Evolutionary conservation across 2,329 filamentous ascomycete species (phyloP), one percentile per base, ranked within the genome.

Genomic region (Trichoderma citrinoviride): DNA sequence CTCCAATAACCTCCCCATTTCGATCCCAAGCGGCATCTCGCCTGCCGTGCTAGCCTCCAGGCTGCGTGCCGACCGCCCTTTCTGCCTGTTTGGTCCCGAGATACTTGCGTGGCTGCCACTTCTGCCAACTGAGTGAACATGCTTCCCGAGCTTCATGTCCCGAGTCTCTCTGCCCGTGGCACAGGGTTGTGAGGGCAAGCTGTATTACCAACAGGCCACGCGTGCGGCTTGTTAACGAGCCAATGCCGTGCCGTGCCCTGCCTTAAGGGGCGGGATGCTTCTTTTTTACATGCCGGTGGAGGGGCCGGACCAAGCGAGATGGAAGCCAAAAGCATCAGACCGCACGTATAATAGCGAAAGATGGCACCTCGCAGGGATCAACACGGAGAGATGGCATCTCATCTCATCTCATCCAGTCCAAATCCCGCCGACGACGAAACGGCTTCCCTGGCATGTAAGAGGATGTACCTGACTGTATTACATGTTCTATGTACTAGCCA

Each of bases 41-140:
- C 33, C 29, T 61, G 58, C 58, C 58, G 58, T 40, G n/a, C 3
- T 52, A 53, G 58, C 58, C 44, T 58, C 29, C 58, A 29, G 19
- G 23, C 27, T 43, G 58, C 46, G 58, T 61, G 58, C 58, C 58
- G 58, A 52, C 21, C 37, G 47, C 46, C 58, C 47, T 52, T 37
- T 29, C 25, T 52, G 47, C 47, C 57, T 44, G 25, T 47, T 47
- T 61, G 27, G 46, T 21, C 37, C 40, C 47, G 19, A 40, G 15
- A 17, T 14, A 12, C 10, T 37, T 37, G 14, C 33, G 56, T 50
- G 29, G 56, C 56, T 44, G 44, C 56, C 21, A 47, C 12, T 47
- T 47, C 37, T 61, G 6, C 47, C 58, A 43, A 15, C 41, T 40
- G 25, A 3, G 7, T 2, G 29, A 10, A 29, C 27, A 5, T 29